These are phyloP conservation scores for Nigrograna mackinnonii DNA, from an alignment of 2,329 filamentous ascomycete genomes.

Conservation along the genomic window DNA sequence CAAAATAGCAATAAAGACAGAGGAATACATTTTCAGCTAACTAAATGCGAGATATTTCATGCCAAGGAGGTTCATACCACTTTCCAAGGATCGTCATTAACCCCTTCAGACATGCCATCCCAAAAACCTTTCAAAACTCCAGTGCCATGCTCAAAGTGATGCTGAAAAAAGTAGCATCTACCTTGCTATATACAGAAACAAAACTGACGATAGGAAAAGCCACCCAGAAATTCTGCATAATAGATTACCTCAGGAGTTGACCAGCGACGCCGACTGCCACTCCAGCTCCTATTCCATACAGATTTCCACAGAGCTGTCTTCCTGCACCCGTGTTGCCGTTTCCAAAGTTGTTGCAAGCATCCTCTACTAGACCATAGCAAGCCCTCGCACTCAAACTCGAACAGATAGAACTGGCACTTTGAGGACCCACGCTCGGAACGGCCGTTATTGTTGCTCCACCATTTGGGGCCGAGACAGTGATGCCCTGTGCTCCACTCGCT, in stretches of 20 bases:
- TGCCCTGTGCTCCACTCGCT: conserved; percentile 53
- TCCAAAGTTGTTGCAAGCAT: conserved; percentile 48
- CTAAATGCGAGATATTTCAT: no score
- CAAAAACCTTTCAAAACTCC: no score
- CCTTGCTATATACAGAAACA: no score
- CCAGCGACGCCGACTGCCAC: conserved; percentile 51
- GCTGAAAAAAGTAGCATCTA: no score
- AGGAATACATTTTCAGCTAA: no score
- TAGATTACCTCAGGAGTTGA: conserved; percentile 29
- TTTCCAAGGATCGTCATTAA: no score
- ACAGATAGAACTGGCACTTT: conserved; percentile 34
- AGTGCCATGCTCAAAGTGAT: no score
- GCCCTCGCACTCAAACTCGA: conserved; percentile 46
- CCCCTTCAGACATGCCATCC: no score
- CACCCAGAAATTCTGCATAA: no score
- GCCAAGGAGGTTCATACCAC: no score
- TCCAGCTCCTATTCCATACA: conserved; percentile 48
- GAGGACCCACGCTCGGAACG: conserved; percentile 33
- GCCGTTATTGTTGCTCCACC: conserved; percentile 54
- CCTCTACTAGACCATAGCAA: conserved; percentile 53
- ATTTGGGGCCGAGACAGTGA: conserved; percentile 55
- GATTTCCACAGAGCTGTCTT: conserved; percentile 36
- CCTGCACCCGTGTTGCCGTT: conserved; percentile 25
- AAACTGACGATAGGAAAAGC: no score
- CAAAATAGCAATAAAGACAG: no score